Evolutionary conservation across 2,329 filamentous ascomycete species (phyloP).

Genomic region (Cercospora nicotianae): DNA sequence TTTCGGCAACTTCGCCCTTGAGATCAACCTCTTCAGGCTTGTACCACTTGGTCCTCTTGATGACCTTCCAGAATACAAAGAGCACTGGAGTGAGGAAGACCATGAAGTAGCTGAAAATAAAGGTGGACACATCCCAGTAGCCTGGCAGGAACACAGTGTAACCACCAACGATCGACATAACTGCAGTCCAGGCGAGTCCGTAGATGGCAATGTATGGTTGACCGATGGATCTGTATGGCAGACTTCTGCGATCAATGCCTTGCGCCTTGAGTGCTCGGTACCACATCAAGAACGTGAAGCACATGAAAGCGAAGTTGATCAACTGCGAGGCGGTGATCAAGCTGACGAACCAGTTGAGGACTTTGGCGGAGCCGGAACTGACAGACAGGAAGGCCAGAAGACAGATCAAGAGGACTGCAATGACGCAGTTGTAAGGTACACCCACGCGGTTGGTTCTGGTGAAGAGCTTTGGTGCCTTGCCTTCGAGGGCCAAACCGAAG

Average conservation of each 20-base stretch:
- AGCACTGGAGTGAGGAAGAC: slow-evolving; percentile 68
- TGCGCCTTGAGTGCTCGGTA: slow-evolving; percentile 67
- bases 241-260: slow-evolving; percentile 61
- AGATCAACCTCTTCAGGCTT: slow-evolving; percentile 64
- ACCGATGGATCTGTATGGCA: slow-evolving; percentile 66
- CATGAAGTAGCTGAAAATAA: slow-evolving; percentile 73
- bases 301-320: slow-evolving; percentile 69
- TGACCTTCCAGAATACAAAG: slow-evolving; percentile 69
- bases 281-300: slow-evolving; percentile 70
- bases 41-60: slow-evolving; percentile 61
- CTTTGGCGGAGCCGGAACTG: slow-evolving; percentile 63
- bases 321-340: slow-evolving; percentile 71
- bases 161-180: slow-evolving; percentile 74
- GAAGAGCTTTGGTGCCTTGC: slow-evolving; percentile 55
- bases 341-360: slow-evolving; percentile 70
- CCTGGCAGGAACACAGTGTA: slow-evolving; percentile 72
- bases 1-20: slow-evolving; percentile 60
- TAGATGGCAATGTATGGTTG: slow-evolving; percentile 73
- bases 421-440: slow-evolving; percentile 73
- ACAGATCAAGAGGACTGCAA: slow-evolving; percentile 63
- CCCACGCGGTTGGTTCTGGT: slow-evolving; percentile 63
- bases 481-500: slow-evolving; percentile 65
- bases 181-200: slow-evolving; percentile 59
- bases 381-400: slow-evolving; percentile 73
- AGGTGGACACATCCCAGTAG: slow-evolving; percentile 65